Percentiles rank a stretch among this genome's conserved stretches.
Conservation (phyloP, 306 rosid species). For the Dryas octopetala region DNA sequence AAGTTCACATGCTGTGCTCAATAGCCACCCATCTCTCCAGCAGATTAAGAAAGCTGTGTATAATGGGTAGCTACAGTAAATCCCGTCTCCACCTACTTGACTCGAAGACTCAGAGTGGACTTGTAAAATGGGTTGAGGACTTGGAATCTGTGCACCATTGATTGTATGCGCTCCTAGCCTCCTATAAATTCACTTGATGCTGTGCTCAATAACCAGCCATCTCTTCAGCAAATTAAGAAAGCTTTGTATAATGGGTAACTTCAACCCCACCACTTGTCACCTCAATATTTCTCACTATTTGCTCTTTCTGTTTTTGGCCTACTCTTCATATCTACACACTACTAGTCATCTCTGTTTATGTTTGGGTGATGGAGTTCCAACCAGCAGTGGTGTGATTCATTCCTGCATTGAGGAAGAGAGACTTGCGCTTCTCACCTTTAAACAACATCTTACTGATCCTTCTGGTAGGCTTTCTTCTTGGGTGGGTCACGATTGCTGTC, state of each 20-base stretch:
- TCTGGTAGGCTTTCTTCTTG: constrained; percentile 33
- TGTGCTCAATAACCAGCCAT: neutral
- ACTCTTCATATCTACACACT: neutral
- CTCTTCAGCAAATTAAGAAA: neutral
- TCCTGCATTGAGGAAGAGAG: constrained; percentile 31
- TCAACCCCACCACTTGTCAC: neutral
- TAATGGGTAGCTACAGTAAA: too few species aligned
- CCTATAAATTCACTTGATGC: neutral
- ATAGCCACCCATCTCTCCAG: too few species aligned
- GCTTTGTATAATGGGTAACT: neutral
- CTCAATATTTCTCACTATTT: neutral
- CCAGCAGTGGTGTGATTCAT: neutral
- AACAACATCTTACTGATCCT: constrained; percentile 37
- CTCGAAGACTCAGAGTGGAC: too few species aligned
- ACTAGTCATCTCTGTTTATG: neutral
- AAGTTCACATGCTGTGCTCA: too few species aligned
- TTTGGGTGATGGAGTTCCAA: neutral
- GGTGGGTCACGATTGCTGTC: constrained; percentile 36
- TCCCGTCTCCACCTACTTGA: too few species aligned
- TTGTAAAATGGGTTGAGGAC: too few species aligned
- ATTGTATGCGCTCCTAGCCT: neutral
- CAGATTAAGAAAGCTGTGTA: too few species aligned
- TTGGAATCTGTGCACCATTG: too few species aligned
- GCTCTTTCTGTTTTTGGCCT: too few species aligned
- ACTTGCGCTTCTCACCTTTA: constrained; percentile 38